A percentile compares a stretch with the other conserved stretches of the same genome.
Conservation (phyloP, 140 eudicot species). For the Ambrosia hybrid region DNA sequence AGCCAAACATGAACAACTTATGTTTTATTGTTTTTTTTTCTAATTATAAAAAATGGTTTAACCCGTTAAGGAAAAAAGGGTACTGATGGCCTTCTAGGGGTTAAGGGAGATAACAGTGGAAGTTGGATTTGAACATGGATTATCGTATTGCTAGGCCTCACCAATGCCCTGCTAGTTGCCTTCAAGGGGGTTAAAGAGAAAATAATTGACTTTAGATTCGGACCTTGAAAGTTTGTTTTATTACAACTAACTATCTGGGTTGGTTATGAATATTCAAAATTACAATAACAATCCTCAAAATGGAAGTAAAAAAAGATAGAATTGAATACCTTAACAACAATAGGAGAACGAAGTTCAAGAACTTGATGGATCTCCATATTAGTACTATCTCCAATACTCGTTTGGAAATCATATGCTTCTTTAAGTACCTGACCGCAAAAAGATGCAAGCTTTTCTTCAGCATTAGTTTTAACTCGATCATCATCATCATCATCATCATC, state of each 20-base stretch:
- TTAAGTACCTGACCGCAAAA: constrained; percentile 78
- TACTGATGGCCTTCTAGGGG: not conserved
- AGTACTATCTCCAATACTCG: constrained; percentile 59
- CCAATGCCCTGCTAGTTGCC: no score
- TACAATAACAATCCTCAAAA: no score
- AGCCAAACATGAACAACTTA: not conserved
- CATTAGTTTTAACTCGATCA: constrained; percentile 27
- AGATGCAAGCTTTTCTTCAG: constrained; percentile 81
- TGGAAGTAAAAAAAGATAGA: no score
- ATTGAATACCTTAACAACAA: constrained; percentile 66
- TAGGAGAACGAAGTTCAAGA: constrained; percentile 86
- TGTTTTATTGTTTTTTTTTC: no score
- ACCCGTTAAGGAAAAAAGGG: no score
- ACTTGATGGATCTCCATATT: constrained; percentile 85
- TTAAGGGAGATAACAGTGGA: not conserved
- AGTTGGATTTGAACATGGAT: no score
- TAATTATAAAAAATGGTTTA: no score
- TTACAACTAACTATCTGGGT: no score
- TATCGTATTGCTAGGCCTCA: no score
- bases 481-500: constrained; percentile 31
- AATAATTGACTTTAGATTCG: no score
- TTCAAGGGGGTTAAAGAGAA: no score
- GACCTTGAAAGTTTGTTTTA: no score
- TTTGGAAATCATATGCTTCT: constrained; percentile 90
- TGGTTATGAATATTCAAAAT: not conserved